phyloP scores from a whole-genome alignment of 371 early-diverging fungal genomes.

The Apophysomyces trapeziformis region DNA sequence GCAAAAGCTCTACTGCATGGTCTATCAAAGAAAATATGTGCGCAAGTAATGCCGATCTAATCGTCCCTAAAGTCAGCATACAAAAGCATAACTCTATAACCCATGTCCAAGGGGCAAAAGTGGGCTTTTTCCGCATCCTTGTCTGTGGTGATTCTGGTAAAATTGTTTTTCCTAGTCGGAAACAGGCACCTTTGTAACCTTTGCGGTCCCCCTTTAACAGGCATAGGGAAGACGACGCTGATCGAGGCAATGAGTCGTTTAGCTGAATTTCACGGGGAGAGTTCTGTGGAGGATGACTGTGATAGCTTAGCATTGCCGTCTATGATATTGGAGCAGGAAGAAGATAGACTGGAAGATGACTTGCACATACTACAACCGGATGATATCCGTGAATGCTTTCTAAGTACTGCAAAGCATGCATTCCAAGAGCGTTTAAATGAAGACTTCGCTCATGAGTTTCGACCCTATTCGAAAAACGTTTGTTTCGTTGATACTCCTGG shows the following conservation, averaged over 20 bases:
- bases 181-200: slow-evolving; percentile 9
- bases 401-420: slow-evolving; percentile 41
- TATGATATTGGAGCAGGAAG: slow-evolving; percentile 29
- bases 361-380: not conserved
- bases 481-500: slow-evolving; percentile 66
- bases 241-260: slow-evolving; percentile 46
- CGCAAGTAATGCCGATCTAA: slow-evolving; percentile 14
- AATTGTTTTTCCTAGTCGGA: slow-evolving; percentile 1
- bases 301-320: slow-evolving; percentile 7
- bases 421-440: slow-evolving; percentile 19
- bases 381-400: slow-evolving; percentile 35
- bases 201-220: slow-evolving; percentile 18
- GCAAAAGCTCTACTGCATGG: slow-evolving; percentile 6
- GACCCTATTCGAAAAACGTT: slow-evolving; percentile 33
- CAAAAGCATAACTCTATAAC: not conserved
- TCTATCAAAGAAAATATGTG: slow-evolving; percentile 10
- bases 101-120: slow-evolving; percentile 25
- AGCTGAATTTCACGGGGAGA: slow-evolving; percentile 40
- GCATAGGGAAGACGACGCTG: slow-evolving; percentile 58
- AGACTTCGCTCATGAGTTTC: not conserved
- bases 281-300: slow-evolving; percentile 23
- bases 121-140: slow-evolving; percentile 53
- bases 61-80: slow-evolving; percentile 14
- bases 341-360: slow-evolving; percentile 17
- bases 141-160: slow-evolving; percentile 65